Base-by-base conservation (phyloP, 352 stramenopile genomes). In the Phytophthora litchii region DNA sequence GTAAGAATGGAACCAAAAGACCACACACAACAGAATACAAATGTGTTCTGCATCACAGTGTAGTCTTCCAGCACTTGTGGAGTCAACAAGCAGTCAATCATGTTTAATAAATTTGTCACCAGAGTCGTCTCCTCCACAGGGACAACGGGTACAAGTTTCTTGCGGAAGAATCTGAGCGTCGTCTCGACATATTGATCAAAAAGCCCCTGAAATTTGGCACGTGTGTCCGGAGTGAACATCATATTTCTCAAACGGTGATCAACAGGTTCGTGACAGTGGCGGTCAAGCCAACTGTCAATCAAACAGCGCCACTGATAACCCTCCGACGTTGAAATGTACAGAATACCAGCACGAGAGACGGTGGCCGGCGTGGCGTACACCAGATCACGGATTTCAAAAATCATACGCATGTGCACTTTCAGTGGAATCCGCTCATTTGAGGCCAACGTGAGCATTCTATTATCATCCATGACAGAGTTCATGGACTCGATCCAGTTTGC, bases 401-500 rank as follows among this genome's bases (percentile, higher is more conserved):
- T 97, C 89, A 99, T 97, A 37, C 91, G 77, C 95, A 99, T 99
- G 72, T 98, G 89, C 16, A 89, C 77, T 65, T 98, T 98, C 12
- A 99, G 76, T 13, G 95, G 95, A 54, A 99, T 98, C 54, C 95
- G 89, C 71, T 99, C 96, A 64, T 98, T 99, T 1, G 92, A 98
- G 4, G 95, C 95, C 9, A 99, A 71, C 13, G 95, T 98, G 14
- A 99, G 89, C 91, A 98, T 98, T 29, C 91, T 83, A 63, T 98
- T 98, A 54, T 98, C 95, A 62, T 98, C 95, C 95, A 99, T 98
- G 43, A 98, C 92, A 3, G 91, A 97, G 74, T 98, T 98, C 94
- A 98, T 98, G 0, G 86, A 97, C 64, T 99, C 95, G 55, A 98
- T 98, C 95, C 95, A 99, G 71, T 98, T 98, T n/a, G 96, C 94